phyloP scores from a whole-genome alignment of 495 filamentous ascomycete species.

The Tuber melanosporum region DNA sequence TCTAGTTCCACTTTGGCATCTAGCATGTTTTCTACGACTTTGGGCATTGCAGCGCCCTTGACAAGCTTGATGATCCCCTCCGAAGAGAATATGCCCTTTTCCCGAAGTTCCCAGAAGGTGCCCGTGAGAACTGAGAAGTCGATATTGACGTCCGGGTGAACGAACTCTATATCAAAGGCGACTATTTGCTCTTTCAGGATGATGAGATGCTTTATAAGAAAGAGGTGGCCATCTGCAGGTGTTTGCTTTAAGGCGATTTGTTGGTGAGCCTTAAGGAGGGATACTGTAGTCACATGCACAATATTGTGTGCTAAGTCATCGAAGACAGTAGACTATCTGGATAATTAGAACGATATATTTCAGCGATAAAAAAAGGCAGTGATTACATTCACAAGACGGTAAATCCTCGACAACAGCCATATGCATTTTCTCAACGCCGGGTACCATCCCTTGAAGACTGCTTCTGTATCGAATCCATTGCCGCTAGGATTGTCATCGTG shows the following conservation, averaged over 20 bases:
- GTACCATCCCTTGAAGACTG: constrained; percentile 51
- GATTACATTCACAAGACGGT: constrained; percentile 57
- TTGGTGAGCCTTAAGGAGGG: constrained; percentile 56
- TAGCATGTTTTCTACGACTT: constrained; percentile 61
- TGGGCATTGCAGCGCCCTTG: constrained; percentile 54
- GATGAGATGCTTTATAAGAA: constrained; percentile 67
- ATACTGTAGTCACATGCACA: constrained; percentile 64
- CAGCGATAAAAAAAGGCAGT: constrained; percentile 40
- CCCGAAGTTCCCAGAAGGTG: constrained; percentile 66
- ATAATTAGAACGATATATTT: constrained; percentile 5
- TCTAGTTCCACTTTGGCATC: constrained; percentile 55
- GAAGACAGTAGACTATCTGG: constrained; percentile 56
- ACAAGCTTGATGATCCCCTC: constrained; percentile 55
- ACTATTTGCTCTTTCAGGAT: constrained; percentile 72
- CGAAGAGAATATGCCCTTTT: constrained; percentile 65
- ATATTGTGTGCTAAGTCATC: constrained; percentile 72
- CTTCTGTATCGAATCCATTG: constrained; percentile 46
- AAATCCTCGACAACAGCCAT: constrained; percentile 68
- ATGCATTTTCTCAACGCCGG: constrained; percentile 69
- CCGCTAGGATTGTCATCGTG: constrained; percentile 48
- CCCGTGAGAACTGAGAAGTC: constrained; percentile 63
- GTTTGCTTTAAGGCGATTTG: constrained; percentile 50
- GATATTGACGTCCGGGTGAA: constrained; percentile 58
- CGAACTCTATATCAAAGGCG: constrained; percentile 67
- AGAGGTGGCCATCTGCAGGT: constrained; percentile 58